Conservation (phyloP, 139 green algal genomes). For the Chlorella sp. region DNA sequence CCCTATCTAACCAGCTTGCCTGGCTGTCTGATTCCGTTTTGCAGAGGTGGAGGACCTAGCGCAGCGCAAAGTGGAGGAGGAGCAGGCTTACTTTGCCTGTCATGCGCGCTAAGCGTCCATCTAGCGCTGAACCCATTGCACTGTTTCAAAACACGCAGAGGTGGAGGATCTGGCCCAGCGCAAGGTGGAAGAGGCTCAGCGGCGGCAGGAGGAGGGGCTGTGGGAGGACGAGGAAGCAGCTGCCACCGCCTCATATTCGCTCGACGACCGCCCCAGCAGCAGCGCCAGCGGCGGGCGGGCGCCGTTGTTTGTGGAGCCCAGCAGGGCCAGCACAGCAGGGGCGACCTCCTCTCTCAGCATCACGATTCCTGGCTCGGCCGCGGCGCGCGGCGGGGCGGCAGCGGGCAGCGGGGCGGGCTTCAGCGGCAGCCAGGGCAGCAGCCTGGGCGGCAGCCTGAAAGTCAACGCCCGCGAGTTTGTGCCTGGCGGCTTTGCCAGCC, state of each 20-base stretch:
- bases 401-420: neutral
- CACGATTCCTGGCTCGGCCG: neutral
- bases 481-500: neutral
- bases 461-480: neutral
- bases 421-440: neutral
- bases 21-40: too few relatives aligned
- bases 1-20: too few relatives aligned
- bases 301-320: too few relatives aligned
- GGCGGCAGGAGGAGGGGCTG: neutral
- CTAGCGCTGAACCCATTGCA: neutral
- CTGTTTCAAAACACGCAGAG: neutral
- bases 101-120: neutral
- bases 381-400: neutral
- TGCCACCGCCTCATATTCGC: too few relatives aligned
- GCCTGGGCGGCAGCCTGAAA: neutral
- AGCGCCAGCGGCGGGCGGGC: too few relatives aligned
- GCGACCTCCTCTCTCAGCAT: neutral
- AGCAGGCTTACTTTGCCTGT: too few relatives aligned
- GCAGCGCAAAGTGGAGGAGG: too few relatives aligned
- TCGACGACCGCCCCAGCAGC: too few relatives aligned
- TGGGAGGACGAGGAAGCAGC: neutral
- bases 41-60: too few relatives aligned
- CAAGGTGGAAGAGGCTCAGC: neutral
- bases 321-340: neutral
- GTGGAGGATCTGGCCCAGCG: neutral